Evolutionary conservation across 2,329 filamentous ascomycete species (phyloP), one percentile per base, ranked within the genome.

Genomic region (Diaporthe sp.): DNA sequence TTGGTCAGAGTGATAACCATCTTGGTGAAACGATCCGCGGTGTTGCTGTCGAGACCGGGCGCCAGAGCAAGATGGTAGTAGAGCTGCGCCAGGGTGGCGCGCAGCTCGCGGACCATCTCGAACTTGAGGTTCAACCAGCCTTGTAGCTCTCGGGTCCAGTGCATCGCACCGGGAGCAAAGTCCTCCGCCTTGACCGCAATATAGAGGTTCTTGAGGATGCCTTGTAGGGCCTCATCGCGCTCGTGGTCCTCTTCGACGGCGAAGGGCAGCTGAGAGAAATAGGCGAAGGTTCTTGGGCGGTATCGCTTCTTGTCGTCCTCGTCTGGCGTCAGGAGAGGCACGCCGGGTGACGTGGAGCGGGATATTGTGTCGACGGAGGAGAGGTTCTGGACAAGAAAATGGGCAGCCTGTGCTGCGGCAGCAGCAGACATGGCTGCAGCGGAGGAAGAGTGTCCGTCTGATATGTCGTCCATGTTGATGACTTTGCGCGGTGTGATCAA

Each of bases 51-150:
- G 73, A 99, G 88, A 4, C 97, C 97, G 0, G 96, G 97, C 38
- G 97, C 95, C 76, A 99, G 89, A 7, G 95, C 90, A 75, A 99
- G 92, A 85, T 98, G 95, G 85, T 98, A 99, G 86, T 98, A 99
- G 50, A 99, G 89, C 85, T 93, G 94, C 40, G 97, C 94, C 40
- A 99, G 90, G 83, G 91, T 95, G 66, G 95, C 92, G 74, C 97
- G 90, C 78, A 96, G 92, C 82, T 93, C 92, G 79, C 94, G 92
- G 64, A 95, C 95, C 82, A 98, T 95, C 85, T 99, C 96, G 82
- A 99, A 99, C 88, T 99, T 99, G 84, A 99, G 91, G 71, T 93
- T 94, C 78, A 99, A 89, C 97, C 97, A 99, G 84, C 94, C 95
- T 81, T 96, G 92, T 64, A 99, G 92, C 89, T 99, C 97, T 78